Evolutionary conservation across 176 grass and related monocot species (phyloP).

Genomic region (Neostapfia colusana): DNA sequence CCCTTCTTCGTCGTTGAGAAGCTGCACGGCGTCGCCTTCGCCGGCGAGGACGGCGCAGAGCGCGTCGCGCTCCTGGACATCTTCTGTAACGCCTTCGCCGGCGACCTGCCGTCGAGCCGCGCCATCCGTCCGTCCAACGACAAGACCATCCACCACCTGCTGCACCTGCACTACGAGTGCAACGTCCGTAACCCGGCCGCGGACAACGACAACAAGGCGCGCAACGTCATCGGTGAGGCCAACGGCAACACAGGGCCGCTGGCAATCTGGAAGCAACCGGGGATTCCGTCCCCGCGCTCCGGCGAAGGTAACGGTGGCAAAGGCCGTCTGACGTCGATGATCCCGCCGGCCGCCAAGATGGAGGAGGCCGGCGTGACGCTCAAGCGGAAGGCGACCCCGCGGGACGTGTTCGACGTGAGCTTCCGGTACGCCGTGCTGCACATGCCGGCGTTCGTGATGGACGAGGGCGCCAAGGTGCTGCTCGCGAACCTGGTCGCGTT

Average conservation of each 20-base stretch:
- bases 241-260: conserved; percentile 10
- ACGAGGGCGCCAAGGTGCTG: conserved; percentile 50
- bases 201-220: conserved; percentile 6
- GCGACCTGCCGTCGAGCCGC: conserved; percentile 47
- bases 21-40: conserved; percentile 44
- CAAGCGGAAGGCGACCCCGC: conserved; percentile 47
- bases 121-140: conserved; percentile 28
- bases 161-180: conserved; percentile 61
- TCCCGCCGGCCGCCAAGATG: conserved; percentile 47
- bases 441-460: conserved; percentile 48
- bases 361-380: conserved; percentile 51
- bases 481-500: conserved; percentile 57
- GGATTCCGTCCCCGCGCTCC: conserved; percentile 29
- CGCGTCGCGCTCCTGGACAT: conserved; percentile 45
- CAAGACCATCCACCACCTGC: conserved; percentile 47
- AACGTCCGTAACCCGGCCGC: conserved; percentile 42
- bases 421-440: conserved; percentile 50
- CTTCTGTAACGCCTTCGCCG: conserved; percentile 46
- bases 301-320: neutral
- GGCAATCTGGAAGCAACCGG: conserved; percentile 48
- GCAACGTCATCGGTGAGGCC: conserved; percentile 7
- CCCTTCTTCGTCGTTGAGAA: conserved; percentile 55
- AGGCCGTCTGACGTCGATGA: conserved; percentile 40
- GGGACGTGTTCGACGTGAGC: conserved; percentile 46
- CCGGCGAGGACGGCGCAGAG: neutral